These are phyloP conservation scores for Ustilago tritici DNA, from an alignment of 1,284 basidiomycete species.

Conservation along the genomic window DNA sequence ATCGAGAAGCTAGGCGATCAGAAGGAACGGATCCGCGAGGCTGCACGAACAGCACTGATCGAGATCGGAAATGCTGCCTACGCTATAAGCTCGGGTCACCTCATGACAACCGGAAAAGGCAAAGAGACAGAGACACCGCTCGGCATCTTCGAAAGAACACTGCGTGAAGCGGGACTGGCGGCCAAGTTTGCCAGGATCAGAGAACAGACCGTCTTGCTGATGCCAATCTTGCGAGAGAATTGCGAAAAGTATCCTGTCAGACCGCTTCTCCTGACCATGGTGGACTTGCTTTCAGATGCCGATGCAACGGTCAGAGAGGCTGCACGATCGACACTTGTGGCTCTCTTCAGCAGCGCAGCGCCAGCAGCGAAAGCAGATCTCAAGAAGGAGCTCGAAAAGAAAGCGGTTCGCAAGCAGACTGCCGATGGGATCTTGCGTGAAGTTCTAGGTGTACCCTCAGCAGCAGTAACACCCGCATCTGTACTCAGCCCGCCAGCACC, in stretches of 20 bases:
- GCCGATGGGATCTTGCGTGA: slow-evolving; percentile 72
- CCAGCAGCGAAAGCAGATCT: slow-evolving; percentile 89
- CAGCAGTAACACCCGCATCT: slow-evolving; percentile 3
- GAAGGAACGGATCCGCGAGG: slow-evolving; percentile 78
- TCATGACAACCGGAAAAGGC: slow-evolving; percentile 73
- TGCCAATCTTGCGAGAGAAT: slow-evolving; percentile 44
- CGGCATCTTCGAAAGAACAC: slow-evolving; percentile 80
- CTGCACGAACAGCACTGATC: slow-evolving; percentile 80
- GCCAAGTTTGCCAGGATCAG: slow-evolving; percentile 74
- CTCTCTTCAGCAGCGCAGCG: slow-evolving; percentile 83
- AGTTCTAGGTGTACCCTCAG: slow-evolving; percentile 65
- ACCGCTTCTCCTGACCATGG: slow-evolving; percentile 82
- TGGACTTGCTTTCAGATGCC: slow-evolving; percentile 87
- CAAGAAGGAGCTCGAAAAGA: slow-evolving; percentile 83
- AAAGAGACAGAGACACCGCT: slow-evolving; percentile 82
- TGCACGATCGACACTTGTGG: slow-evolving; percentile 82
- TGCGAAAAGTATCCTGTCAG: slow-evolving; percentile 78
- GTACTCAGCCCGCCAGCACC: slow-evolving; percentile 21
- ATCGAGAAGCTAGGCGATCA: slow-evolving; percentile 85
- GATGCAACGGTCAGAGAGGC: slow-evolving; percentile 89
- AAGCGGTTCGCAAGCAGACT: slow-evolving; percentile 78
- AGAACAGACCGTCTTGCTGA: slow-evolving; percentile 70
- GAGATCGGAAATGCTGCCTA: slow-evolving; percentile 80
- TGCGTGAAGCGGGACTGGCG: slow-evolving; percentile 82
- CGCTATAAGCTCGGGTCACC: slow-evolving; percentile 71